phyloP scores from a whole-genome alignment of 371 early-diverging fungal species.

The Rhizopus delemar region DNA sequence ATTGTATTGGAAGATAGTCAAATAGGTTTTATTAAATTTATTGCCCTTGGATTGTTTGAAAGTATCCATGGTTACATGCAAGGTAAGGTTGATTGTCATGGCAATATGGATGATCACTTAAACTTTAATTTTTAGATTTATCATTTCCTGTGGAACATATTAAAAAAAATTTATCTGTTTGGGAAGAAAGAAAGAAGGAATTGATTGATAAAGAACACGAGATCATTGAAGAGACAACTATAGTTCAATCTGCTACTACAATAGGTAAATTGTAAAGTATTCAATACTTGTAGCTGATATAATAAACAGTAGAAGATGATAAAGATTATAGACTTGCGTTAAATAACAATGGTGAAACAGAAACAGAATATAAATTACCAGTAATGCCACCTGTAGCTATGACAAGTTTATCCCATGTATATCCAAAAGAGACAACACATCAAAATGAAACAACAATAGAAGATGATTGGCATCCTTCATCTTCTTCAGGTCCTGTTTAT shows the following conservation, averaged over 20 bases:
- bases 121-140: conserved; percentile 27
- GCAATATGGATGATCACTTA: not conserved
- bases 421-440: conserved; percentile 11
- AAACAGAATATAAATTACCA: conserved; percentile 18
- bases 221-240: conserved; percentile 7
- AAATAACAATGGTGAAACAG: conserved; percentile 5
- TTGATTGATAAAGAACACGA: conserved; percentile 14
- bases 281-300: no score
- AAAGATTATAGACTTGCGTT: conserved; percentile 22
- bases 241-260: conserved; percentile 4
- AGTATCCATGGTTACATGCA: conserved; percentile 42
- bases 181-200: conserved; percentile 43
- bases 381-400: conserved; percentile 42
- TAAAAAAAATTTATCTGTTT: conserved; percentile 33
- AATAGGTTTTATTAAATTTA: conserved; percentile 68
- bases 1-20: conserved; percentile 64
- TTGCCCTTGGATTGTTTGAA: conserved; percentile 69
- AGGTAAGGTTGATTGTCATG: conserved; percentile 20
- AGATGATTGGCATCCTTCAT: conserved; percentile 18
- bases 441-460: conserved; percentile 14
- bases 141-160: conserved; percentile 45
- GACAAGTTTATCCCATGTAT: conserved; percentile 20
- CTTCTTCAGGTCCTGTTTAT: conserved; percentile 32
- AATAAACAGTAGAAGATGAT: conserved; percentile 1
- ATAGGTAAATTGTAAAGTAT: not conserved